phyloP scores from a whole-genome alignment of 2,329 filamentous ascomycete species.

The Neonectria sp. region DNA sequence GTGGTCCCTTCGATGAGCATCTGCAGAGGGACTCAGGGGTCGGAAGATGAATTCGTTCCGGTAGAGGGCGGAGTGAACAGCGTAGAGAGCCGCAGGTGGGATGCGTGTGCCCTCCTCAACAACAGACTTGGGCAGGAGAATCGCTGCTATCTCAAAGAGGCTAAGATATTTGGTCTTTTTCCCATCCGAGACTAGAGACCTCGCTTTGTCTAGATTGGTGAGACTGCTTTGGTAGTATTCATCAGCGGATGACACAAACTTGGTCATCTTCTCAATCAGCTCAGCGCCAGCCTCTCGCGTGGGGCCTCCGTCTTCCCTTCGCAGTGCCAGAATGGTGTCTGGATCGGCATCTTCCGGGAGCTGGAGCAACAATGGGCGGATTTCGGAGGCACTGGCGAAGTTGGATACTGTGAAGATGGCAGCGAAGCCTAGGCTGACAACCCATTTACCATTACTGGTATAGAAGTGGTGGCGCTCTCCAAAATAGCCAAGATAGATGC shows the following conservation, averaged over 20 bases:
- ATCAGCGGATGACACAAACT: constrained; percentile 61
- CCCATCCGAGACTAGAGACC: constrained; percentile 56
- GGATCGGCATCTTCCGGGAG: constrained; percentile 48
- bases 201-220: constrained; percentile 63
- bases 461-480: constrained; percentile 69
- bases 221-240: constrained; percentile 64
- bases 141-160: constrained; percentile 65
- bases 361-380: constrained; percentile 55
- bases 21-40: constrained; percentile 63
- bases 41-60: constrained; percentile 74
- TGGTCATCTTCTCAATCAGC: constrained; percentile 64
- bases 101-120: constrained; percentile 57
- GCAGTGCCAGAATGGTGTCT: constrained; percentile 52
- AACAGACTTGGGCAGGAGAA: constrained; percentile 56
- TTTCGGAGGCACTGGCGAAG: constrained; percentile 60
- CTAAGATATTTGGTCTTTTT: constrained; percentile 61
- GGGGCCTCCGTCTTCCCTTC: constrained; percentile 57
- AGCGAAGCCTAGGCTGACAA: constrained; percentile 58
- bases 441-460: constrained; percentile 66
- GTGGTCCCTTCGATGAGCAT: constrained; percentile 64
- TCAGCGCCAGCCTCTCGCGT: constrained; percentile 58
- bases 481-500: constrained; percentile 67
- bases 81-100: constrained; percentile 71
- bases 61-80: constrained; percentile 76
- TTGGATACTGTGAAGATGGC: constrained; percentile 66